Percentiles rank a stretch among this genome's conserved stretches.
These are phyloP conservation scores for Aspergillus panamensis DNA, from an alignment of 495 filamentous ascomycete species.

Conservation along the genomic window DNA sequence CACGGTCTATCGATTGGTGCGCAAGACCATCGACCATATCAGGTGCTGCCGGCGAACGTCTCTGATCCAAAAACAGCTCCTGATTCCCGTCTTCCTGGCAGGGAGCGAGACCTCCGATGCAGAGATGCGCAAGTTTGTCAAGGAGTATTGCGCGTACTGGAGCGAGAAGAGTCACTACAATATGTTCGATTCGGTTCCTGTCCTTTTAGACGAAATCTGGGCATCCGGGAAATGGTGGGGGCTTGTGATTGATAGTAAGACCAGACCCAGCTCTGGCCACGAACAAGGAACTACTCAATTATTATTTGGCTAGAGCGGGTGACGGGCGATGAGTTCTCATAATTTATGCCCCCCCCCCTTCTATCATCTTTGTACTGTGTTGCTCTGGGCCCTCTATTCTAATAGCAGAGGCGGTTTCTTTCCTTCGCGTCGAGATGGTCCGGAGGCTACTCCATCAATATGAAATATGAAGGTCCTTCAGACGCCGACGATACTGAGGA, in stretches of 20 bases:
- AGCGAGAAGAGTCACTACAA: conserved; percentile 22
- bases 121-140: conserved; percentile 19
- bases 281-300: conserved; percentile 4
- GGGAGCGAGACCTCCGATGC: conserved; percentile 27
- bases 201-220: conserved; percentile 21
- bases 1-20: background rate
- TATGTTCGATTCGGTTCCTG: conserved; percentile 24
- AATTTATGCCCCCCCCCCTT: too few relatives aligned
- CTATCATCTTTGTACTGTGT: too few relatives aligned
- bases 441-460: too few relatives aligned
- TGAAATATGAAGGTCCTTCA: too few relatives aligned
- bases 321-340: background rate
- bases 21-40: conserved; percentile 22
- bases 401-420: too few relatives aligned
- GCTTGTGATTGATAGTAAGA: conserved; percentile 18
- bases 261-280: background rate
- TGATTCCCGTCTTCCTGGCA: conserved; percentile 30
- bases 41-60: conserved; percentile 25
- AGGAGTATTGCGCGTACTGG: conserved; percentile 26
- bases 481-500: too few relatives aligned
- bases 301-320: conserved; percentile 8
- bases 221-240: conserved; percentile 16
- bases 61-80: conserved; percentile 25
- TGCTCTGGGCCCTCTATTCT: too few relatives aligned
- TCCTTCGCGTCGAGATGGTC: too few relatives aligned